Percentiles rank a stretch among this genome's conserved stretches.
Evolutionary conservation across 1,139 yeast species (phyloP).

Genomic region (Taphrina flavorubra): DNA sequence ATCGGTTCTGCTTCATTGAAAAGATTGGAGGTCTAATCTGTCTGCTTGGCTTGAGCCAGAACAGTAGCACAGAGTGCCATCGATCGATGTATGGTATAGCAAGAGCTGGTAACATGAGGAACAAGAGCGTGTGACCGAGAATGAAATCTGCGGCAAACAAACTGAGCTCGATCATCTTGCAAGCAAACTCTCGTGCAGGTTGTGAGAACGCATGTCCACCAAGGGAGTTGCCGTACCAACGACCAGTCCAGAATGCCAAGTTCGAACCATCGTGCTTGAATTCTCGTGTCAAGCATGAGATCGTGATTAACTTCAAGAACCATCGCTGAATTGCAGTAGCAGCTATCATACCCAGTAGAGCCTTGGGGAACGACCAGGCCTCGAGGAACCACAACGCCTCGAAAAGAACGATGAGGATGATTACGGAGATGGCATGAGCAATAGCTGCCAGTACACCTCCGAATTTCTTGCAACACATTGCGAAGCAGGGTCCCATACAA

Average conservation of each 20-base stretch:
- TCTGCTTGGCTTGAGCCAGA: conserved; percentile 98
- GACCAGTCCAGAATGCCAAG: conserved; percentile 99
- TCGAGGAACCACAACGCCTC: conserved; percentile 91
- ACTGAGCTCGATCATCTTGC: conserved; percentile 90
- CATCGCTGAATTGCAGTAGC: conserved; percentile 87
- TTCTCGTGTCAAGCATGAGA: conserved; percentile 86
- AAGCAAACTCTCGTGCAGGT: conserved; percentile 94
- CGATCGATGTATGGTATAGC: conserved; percentile 88
- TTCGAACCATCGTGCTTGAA: conserved; percentile 96
- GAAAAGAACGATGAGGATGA: conserved; percentile 62
- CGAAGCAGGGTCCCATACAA: conserved; percentile 95
- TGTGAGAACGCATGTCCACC: conserved; percentile 97
- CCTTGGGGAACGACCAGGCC: conserved; percentile 86
- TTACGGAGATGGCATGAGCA: conserved; percentile 84
- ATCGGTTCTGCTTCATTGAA: conserved; percentile 93
- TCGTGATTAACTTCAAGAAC: conserved; percentile 82
- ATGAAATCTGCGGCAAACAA: conserved; percentile 97
- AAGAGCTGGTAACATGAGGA: conserved; percentile 86
- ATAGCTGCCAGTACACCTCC: conserved; percentile 96
- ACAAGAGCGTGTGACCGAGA: conserved; percentile 84
- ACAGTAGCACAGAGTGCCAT: conserved; percentile 98
- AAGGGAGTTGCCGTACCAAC: conserved; percentile 94
- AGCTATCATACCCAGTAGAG: conserved; percentile 84
- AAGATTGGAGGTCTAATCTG: conserved; percentile 99
- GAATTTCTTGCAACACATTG: conserved; percentile 95